Percentiles rank a stretch among this genome's conserved stretches.
These are phyloP conservation scores for Flueggea neowawraea DNA, from an alignment of 441 rosid genomes.

Conservation along the genomic window DNA sequence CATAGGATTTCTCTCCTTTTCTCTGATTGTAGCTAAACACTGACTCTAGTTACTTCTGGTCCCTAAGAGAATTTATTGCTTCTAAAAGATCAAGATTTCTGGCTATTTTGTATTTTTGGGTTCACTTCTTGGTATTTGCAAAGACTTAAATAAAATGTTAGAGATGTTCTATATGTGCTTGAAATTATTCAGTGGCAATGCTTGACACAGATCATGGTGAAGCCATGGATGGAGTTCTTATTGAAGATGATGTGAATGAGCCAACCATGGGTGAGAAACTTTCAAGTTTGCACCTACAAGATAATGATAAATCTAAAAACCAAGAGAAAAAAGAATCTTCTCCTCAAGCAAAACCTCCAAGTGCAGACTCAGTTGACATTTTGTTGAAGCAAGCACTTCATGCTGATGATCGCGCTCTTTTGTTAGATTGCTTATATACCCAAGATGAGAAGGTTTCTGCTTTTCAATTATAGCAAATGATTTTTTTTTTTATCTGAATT, in stretches of 20 bases:
- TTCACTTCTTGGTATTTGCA: neutral
- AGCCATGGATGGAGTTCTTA: constrained; percentile 53
- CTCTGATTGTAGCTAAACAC: too few relatives aligned
- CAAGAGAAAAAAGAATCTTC: constrained; percentile 28
- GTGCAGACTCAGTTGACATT: constrained; percentile 79
- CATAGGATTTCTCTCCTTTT: too few relatives aligned
- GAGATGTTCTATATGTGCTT: too few relatives aligned
- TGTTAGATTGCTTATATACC: constrained; percentile 85
- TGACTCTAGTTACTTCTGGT: too few relatives aligned
- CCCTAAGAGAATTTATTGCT: too few relatives aligned
- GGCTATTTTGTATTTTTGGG: too few relatives aligned
- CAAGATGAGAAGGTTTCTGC: constrained; percentile 77
- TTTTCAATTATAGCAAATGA: neutral
- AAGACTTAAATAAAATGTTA: neutral
- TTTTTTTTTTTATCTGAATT: neutral
- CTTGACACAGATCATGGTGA: constrained; percentile 49
- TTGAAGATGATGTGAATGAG: constrained; percentile 67
- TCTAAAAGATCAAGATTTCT: too few relatives aligned
- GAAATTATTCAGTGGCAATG: neutral
- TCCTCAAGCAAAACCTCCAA: constrained; percentile 56
- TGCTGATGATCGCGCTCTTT: constrained; percentile 85
- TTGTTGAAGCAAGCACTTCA: constrained; percentile 85
- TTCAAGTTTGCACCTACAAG: constrained; percentile 47
- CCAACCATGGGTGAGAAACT: constrained; percentile 95
- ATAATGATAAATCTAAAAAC: constrained; percentile 25